Conservation (phyloP, 2,329 filamentous ascomycete genomes). For the Metarhizium robertsii region DNA sequence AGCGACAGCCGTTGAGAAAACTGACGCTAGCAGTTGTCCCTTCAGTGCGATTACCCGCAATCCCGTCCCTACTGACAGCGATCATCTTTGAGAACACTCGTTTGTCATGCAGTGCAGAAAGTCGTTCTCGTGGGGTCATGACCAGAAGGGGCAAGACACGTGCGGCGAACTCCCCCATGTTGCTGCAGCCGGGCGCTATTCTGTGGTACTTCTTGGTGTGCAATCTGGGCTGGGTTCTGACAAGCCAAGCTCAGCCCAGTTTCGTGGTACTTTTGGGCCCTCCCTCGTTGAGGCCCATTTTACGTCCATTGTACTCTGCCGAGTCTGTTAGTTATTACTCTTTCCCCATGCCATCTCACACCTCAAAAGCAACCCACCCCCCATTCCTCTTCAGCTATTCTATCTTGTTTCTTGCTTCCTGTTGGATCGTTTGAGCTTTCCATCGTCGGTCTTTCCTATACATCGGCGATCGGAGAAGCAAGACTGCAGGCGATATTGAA, state of each 20-base stretch:
- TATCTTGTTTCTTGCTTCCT: not conserved
- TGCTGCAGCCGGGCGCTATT: slow-evolving; percentile 6
- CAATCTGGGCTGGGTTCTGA: slow-evolving; percentile 3
- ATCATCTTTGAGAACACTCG: slow-evolving; percentile 8
- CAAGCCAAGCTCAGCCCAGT: slow-evolving; percentile 12
- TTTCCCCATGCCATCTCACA: slow-evolving; percentile 2
- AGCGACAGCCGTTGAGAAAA: slow-evolving; percentile 9
- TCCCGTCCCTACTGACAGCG: slow-evolving; percentile 12
- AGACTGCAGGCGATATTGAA: not conserved
- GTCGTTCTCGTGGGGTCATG: slow-evolving; percentile 8
- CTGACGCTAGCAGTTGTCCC: slow-evolving; percentile 6
- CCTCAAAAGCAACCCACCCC: slow-evolving; percentile 16
- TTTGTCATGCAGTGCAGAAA: slow-evolving; percentile 5
- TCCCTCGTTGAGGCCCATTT: slow-evolving; percentile 6
- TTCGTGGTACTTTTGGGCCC: slow-evolving; percentile 11
- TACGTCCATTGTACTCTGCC: slow-evolving; percentile 5
- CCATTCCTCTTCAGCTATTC: not conserved
- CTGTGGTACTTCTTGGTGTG: slow-evolving; percentile 2
- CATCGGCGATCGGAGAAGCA: not conserved
- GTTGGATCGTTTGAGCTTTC: not conserved
- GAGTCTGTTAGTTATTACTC: slow-evolving; percentile 4
- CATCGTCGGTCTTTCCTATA: not conserved
- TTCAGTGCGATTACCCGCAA: slow-evolving; percentile 8
- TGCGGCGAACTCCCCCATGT: slow-evolving; percentile 7
- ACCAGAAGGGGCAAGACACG: slow-evolving; percentile 7